These are phyloP conservation scores for Yamadazyma dushanensis DNA, from an alignment of 1,139 yeast genomes.

Conservation along the genomic window DNA sequence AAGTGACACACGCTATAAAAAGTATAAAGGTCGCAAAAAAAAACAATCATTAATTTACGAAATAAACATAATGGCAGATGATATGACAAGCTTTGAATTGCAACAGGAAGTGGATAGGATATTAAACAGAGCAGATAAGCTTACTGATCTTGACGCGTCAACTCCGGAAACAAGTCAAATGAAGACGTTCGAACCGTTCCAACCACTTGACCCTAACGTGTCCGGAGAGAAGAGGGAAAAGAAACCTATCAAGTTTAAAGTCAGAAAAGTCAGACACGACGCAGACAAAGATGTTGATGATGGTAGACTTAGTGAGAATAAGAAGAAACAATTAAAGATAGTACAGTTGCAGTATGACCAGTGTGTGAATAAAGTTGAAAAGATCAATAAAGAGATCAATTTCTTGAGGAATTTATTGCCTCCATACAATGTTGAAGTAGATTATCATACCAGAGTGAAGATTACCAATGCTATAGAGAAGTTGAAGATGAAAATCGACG, in stretches of 20 bases:
- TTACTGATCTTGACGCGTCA: slow-evolving; percentile 1
- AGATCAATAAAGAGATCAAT: slow-evolving; percentile 43
- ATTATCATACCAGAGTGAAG: slow-evolving; percentile 43
- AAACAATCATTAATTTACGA: slow-evolving; percentile 1
- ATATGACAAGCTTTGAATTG: slow-evolving; percentile 13
- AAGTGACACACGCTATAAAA: not conserved
- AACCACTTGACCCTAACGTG: slow-evolving; percentile 1
- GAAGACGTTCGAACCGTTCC: not conserved
- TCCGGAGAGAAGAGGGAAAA: slow-evolving; percentile 9
- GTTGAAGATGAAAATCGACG: slow-evolving; percentile 42
- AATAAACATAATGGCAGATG: slow-evolving; percentile 9
- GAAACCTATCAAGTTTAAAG: slow-evolving; percentile 42
- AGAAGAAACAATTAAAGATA: slow-evolving; percentile 17
- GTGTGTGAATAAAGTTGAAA: slow-evolving; percentile 31
- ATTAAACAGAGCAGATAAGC: slow-evolving; percentile 7
- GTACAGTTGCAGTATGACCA: slow-evolving; percentile 41
- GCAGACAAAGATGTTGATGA: slow-evolving; percentile 12
- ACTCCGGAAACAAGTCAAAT: slow-evolving; percentile 1
- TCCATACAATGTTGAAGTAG: slow-evolving; percentile 48
- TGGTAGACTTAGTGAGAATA: slow-evolving; percentile 7
- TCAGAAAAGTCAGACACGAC: slow-evolving; percentile 43
- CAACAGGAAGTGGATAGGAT: slow-evolving; percentile 13
- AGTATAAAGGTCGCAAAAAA: not conserved
- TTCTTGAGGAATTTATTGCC: slow-evolving; percentile 44
- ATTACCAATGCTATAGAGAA: slow-evolving; percentile 46